Conservation (phyloP, 1,284 basidiomycete species). For the Pseudozyma sp. region DNA sequence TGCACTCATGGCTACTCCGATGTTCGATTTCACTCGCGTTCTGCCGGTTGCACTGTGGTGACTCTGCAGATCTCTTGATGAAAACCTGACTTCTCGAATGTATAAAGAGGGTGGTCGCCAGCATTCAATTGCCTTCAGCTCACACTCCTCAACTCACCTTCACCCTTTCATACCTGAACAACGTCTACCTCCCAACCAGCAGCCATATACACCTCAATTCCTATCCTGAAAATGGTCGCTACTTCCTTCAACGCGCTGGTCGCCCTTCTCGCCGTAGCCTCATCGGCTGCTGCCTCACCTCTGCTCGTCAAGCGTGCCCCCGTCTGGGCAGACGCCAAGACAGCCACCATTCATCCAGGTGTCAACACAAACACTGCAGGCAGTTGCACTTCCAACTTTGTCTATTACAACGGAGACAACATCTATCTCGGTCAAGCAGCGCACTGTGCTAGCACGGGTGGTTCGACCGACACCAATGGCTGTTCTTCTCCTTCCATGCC, state of each 20-base stretch:
- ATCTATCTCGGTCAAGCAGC: conserved; percentile 57
- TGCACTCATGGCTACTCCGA: no score
- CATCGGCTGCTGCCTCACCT: conserved; percentile 23
- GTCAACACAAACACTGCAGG: conserved; percentile 57
- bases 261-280: conserved; percentile 18
- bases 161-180: no score
- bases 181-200: no score
- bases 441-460: conserved; percentile 49
- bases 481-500: conserved; percentile 44
- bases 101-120: no score
- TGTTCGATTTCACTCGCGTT: no score
- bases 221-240: conserved; percentile 26
- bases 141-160: no score
- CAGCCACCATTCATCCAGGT: conserved; percentile 53
- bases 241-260: conserved; percentile 25
- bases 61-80: no score
- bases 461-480: conserved; percentile 45
- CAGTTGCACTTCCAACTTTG: conserved; percentile 53
- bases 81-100: no score
- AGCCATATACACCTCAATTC: no score
- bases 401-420: conserved; percentile 46
- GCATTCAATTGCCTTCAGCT: no score
- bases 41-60: no score
- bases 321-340: conserved; percentile 30
- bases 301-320: conserved; percentile 31